phyloP scores from a whole-genome alignment of 306 rosid genomes.

The Prunus persica region Prunus_persica_NCBIv2 NC_034010.1:22272001-22272500 shows the following conservation, averaged over 20 bases:
- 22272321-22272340: conserved; percentile 69
- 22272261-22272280: conserved; percentile 66
- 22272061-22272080: too few species aligned
- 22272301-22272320: conserved; percentile 56
- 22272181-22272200: conserved; percentile 70
- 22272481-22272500: too few species aligned
- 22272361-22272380: conserved; percentile 83
- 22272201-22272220: conserved; percentile 50
- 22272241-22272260: conserved; percentile 56
- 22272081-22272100: too few species aligned
- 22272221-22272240: conserved; percentile 74
- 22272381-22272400: conserved; percentile 33
- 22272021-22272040: too few species aligned
- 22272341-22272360: conserved; percentile 68
- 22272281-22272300: conserved; percentile 86
- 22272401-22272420: neutral
- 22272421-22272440: neutral
- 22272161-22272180: conserved; percentile 75
- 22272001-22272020: too few species aligned
- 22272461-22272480: neutral
- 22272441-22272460: neutral
- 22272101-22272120: neutral
- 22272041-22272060: too few species aligned
- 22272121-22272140: neutral
- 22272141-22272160: conserved; percentile 42